Base-by-base conservation (phyloP, 1,139 yeast species). In the Candida glucosophila region DNA sequence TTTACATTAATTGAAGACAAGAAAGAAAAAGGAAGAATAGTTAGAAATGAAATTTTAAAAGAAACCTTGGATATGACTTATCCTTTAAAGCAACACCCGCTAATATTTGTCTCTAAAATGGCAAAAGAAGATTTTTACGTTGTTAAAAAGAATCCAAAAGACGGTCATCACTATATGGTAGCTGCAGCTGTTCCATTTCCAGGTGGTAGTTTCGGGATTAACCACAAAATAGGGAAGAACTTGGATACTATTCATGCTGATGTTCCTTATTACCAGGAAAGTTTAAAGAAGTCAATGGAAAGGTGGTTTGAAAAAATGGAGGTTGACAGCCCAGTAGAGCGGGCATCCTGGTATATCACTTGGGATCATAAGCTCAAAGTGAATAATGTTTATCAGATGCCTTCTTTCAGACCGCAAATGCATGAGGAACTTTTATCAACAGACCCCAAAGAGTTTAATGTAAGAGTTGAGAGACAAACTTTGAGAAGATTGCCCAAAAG, bases 161-260 rank as follows among this genome's bases (percentile, higher is more conserved):
- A 76, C 41, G 81, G 73, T 1, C 42, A 47, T 23, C 85, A 77
- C 45, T 75, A 78, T 44, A 55, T 78, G 31, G 70, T 67, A 22
- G 88, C 82, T 1, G 85, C 81, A 4, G 82, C 80, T 1, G 86
- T 78, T 17, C 83, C 86, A 5, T 77, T 77, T 49, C 85, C 86
- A 2, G 88, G 86, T 17, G 86, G 86, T 4, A 71, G 77, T 2
- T 78, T 77, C 49, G 77, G 78, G 24, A 71, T 77, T 30, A 49
- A 58, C 37, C 43, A 63, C 24, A 77, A 77, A 37, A 40, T 78
- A 23, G 88, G 86, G 13, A 64, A 62, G 39, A 67, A 66, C 29
- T 48, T 78, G 24, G 83, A 78, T 47, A 55, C 61, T 6, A 77
- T 80, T 37, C 90, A 80, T 45, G 67, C 60, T 7, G 78, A 71